phyloP scores from a whole-genome alignment of 2,329 filamentous ascomycete genomes.

The Apiospora rasikravindrae region DNA sequence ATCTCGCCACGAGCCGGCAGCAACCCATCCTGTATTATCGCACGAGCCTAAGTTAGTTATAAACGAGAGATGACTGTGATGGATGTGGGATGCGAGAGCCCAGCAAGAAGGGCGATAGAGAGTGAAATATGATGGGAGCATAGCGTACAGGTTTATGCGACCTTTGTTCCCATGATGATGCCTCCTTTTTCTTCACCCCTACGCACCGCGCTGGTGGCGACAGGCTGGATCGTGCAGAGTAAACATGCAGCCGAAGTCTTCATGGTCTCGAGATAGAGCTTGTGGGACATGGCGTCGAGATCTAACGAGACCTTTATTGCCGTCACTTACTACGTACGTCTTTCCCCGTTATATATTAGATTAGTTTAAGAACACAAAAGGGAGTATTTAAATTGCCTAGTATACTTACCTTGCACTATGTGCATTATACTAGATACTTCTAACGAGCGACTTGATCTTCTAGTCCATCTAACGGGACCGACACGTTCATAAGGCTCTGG shows the following conservation, averaged over 20 bases:
- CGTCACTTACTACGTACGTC: background rate
- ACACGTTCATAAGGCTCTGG: conserved; percentile 20
- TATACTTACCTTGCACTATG: background rate
- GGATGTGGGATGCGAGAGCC: too few relatives aligned
- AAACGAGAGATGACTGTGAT: too few relatives aligned
- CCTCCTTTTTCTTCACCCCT: background rate
- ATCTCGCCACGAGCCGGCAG: background rate
- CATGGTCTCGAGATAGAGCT: conserved; percentile 18
- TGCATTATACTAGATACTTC: background rate
- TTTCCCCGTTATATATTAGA: background rate
- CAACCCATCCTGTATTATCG: background rate
- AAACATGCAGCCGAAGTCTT: background rate
- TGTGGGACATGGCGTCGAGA: conserved; percentile 25
- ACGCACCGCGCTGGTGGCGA: background rate
- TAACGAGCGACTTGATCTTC: background rate
- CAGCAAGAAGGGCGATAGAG: too few relatives aligned
- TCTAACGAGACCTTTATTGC: conserved; percentile 26
- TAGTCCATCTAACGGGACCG: background rate
- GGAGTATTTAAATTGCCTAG: too few relatives aligned
- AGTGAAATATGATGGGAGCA: too few relatives aligned
- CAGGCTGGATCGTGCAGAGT: background rate
- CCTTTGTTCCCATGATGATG: background rate
- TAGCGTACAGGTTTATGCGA: background rate
- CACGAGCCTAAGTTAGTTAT: too few relatives aligned
- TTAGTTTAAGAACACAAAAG: background rate